Base-by-base conservation (phyloP, 257 asterid species). In the Verbena officinalis region DNA sequence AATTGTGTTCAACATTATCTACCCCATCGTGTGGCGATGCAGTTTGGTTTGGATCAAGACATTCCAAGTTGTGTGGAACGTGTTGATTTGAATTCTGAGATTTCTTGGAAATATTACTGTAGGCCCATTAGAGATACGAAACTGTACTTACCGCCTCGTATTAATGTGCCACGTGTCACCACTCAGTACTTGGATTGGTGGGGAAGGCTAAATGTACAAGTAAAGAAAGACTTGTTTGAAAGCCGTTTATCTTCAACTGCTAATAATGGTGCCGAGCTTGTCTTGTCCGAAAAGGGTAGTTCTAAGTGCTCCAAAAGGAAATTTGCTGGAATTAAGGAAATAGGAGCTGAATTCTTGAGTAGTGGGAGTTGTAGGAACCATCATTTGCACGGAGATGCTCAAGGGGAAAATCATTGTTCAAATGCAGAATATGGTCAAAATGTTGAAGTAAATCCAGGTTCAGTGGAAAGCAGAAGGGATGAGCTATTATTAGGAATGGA, bases 11-110 rank as follows among this genome's bases (percentile, higher is more conserved):
- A 80, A 24, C 78, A 67, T 30, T 79, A 84, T 61, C 61, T 65
- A 38, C 86, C 88, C 2, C 83, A 84, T 52, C 78, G 86, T 4
- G 91, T 79, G 13, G 73, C 84, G 0, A 75, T 54, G 88, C 91
- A 84, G 7, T 79, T 84, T 43, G 83, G 75, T 7, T 11, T 70
- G 54, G 86, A 82, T 75, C 88, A 82, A 57, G 88, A 76, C 24
- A 40, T 81, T 22, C 85, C 82, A 0, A 69, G 62, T 8, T 23
- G 4, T 6, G 74, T 69, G 31, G 51, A 31, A 1, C 64, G 58
- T 23, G 68, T 50, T 24, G 31, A 44, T 36, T 33, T 3, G 36
- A 43, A 62, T 30, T 42, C 69, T 5, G 59, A 67, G 39, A 44
- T 53, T 20, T 75, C 83, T 36, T 78, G 83, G 77, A 54, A 59